Evolutionary conservation across 1,139 yeast species (phyloP).

Genomic region (Saccharomyces hybrid): DNA sequence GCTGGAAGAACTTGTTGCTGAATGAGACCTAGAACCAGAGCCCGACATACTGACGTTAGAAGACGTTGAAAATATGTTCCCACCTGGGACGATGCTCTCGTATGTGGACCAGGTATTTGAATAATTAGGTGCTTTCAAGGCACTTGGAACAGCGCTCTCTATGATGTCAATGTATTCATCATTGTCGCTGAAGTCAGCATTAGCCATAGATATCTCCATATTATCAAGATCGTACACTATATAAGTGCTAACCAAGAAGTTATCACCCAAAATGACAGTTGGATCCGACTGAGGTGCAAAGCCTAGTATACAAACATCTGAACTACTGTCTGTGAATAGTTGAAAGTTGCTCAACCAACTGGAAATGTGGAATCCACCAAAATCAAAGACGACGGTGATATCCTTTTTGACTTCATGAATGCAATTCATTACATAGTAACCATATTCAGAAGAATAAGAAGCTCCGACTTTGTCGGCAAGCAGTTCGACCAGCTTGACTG

Average conservation of each 20-base stretch:
- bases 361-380: conserved; percentile 44
- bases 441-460: conserved; percentile 28
- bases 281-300: conserved; percentile 29
- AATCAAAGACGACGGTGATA: conserved; percentile 36
- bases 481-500: conserved; percentile 34
- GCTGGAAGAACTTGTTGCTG: background rate
- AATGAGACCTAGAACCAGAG: background rate
- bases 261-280: conserved; percentile 53
- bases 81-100: conserved; percentile 1
- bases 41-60: background rate
- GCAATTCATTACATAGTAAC: conserved; percentile 31
- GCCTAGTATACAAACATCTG: conserved; percentile 32
- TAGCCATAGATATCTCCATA: conserved; percentile 59
- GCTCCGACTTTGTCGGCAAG: conserved; percentile 38
- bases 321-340: conserved; percentile 8
- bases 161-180: conserved; percentile 41
- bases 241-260: conserved; percentile 64
- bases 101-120: conserved; percentile 32
- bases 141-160: conserved; percentile 39
- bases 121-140: conserved; percentile 36
- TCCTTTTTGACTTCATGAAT: conserved; percentile 10
- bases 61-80: background rate
- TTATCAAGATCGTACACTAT: conserved; percentile 70
- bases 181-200: conserved; percentile 36
- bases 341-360: conserved; percentile 42